Evolutionary conservation across 768 basidiomycete genomes (phyloP), one percentile per base, ranked within the genome.

Genomic region (Lentinula lateritia): DNA sequence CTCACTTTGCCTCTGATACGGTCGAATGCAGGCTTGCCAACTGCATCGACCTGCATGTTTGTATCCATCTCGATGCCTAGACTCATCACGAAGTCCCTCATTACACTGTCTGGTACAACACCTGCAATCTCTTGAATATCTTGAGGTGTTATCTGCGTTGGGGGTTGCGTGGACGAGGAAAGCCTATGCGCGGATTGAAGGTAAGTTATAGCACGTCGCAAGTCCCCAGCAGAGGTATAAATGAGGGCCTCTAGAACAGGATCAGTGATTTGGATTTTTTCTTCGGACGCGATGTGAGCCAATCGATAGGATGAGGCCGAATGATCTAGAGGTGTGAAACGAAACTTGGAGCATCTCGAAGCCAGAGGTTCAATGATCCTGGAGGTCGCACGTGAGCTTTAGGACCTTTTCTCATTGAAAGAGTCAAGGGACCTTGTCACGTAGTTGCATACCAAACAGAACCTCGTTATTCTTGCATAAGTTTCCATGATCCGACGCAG

Each of bases 401-500:
- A n/a, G 7, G 5, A 8, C 34, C 9, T 12, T 9, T 28, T 28
- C 2, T 13, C 55, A 50, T 64, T 23, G 43, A 52, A 13, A 42
- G 4, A 38, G 15, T 12, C 36, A n/a, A 42, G 36, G 54, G 34
- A 95, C 96, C 97, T 84, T 4, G 97, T 99, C 50, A 99, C 97
- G 73, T 98, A 99, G 78, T 99, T 99, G 78, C 97, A 99, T 16
- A 98, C 93, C 20, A 99, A 79, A 73, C 97, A 99, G 76, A 99
- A 99, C 5, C 97, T 83, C 36, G 97, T 99, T 71, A 98, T 98
- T 60, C 90, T 84, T 16, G 93, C 93, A 69, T 98, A 95, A n/a
- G 88, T 95, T 74, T 99, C 97, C 97, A 99, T 99, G 71, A 98
- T 98, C n/a, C 97, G 85, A 45, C 97, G 83, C 43, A 99, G 78